phyloP scores from a whole-genome alignment of 306 rosid genomes.

The Alnus rubra region DNA sequence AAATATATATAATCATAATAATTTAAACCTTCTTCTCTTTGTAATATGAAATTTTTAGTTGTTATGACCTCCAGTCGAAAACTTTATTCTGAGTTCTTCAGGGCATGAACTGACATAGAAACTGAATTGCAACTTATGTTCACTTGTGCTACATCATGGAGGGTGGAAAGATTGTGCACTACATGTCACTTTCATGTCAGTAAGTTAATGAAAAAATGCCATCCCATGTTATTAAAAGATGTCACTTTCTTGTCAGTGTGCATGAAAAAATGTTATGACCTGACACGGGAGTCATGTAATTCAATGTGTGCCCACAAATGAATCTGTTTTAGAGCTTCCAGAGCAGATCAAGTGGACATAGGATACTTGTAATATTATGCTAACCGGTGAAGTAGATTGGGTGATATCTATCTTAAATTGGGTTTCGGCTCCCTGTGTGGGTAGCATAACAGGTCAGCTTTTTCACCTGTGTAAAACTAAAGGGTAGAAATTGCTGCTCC shows the following conservation, averaged over 20 bases:
- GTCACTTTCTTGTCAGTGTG: neutral
- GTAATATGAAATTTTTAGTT: neutral
- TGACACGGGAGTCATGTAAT: neutral
- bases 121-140: neutral
- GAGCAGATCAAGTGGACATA: neutral
- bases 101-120: conserved; percentile 1
- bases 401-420: neutral
- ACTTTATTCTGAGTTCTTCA: neutral
- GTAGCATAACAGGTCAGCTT: neutral
- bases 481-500: neutral
- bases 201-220: neutral
- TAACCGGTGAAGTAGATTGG: neutral
- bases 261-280: neutral
- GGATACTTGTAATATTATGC: neutral
- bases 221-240: neutral
- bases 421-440: neutral
- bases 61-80: neutral
- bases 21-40: neutral
- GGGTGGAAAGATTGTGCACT: neutral
- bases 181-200: neutral
- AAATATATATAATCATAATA: neutral
- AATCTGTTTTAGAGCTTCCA: neutral
- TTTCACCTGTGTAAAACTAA: conserved; percentile 1
- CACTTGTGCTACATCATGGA: neutral
- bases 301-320: neutral